Evolutionary conservation across 2,329 filamentous ascomycete genomes (phyloP).

Genomic region (Talaromyces islandicus): DNA sequence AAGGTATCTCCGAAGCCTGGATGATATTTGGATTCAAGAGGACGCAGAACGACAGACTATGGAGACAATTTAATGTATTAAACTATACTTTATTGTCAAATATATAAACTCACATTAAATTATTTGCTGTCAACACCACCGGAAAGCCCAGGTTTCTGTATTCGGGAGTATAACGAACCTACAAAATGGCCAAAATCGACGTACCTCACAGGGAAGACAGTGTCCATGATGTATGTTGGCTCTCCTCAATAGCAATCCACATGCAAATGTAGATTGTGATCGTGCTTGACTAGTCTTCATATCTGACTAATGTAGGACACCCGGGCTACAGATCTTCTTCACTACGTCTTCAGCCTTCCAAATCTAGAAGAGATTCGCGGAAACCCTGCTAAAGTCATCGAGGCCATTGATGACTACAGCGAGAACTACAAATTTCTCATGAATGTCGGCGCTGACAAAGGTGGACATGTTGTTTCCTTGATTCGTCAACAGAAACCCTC

Average conservation of each 20-base stretch:
- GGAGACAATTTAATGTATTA: background rate
- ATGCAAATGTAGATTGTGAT: background rate
- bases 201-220: background rate
- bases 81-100: background rate
- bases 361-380: constrained; percentile 59
- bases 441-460: constrained; percentile 74
- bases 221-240: background rate
- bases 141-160: too few species aligned
- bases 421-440: constrained; percentile 66
- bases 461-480: constrained; percentile 61
- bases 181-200: background rate
- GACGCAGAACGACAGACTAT: background rate
- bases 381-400: constrained; percentile 59
- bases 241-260: background rate
- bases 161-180: too few species aligned
- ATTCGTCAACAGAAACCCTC: constrained; percentile 62
- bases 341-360: constrained; percentile 59
- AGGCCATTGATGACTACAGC: constrained; percentile 65
- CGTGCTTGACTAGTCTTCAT: background rate
- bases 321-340: constrained; percentile 66
- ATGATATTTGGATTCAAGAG: background rate
- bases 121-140: too few species aligned
- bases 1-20: background rate
- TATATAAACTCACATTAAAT: background rate
- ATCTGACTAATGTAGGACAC: constrained; percentile 50